Conservation (phyloP, 108 stramenopile species). For the Nitzschia putrida region DNA sequence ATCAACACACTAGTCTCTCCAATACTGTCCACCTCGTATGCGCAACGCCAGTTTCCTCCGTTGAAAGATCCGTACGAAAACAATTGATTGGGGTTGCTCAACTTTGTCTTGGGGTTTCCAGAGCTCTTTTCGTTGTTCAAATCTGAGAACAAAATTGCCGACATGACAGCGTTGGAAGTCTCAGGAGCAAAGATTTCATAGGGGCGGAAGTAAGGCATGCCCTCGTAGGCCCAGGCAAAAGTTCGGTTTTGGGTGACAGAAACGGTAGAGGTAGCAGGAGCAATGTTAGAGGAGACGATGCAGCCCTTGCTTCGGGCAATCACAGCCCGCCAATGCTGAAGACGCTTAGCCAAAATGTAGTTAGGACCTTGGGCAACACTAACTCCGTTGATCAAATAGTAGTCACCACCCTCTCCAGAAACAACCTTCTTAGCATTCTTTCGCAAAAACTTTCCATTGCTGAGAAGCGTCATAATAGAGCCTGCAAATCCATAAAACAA, state of each 20-base stretch:
- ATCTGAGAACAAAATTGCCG: conserved; percentile 91
- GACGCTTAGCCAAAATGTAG: conserved; percentile 95
- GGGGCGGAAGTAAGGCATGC: conserved; percentile 95
- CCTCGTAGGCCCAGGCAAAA: conserved; percentile 98
- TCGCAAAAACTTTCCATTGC: conserved; percentile 66
- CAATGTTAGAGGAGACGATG: conserved; percentile 94
- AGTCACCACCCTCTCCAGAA: conserved; percentile 61
- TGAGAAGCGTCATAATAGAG: conserved; percentile 65
- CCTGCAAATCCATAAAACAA: conserved; percentile 30
- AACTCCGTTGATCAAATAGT: conserved; percentile 83
- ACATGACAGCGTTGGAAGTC: conserved; percentile 97
- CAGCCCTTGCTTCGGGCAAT: conserved; percentile 87
- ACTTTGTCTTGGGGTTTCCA: conserved; percentile 71
- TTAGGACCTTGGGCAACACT: conserved; percentile 98
- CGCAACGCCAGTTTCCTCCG: conserved; percentile 95
- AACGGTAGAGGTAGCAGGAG: conserved; percentile 94
- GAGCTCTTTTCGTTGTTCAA: conserved; percentile 73
- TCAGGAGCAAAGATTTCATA: conserved; percentile 97
- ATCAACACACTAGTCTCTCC: conserved; percentile 92
- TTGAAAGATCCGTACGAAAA: conserved; percentile 94
- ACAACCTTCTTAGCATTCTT: conserved; percentile 79
- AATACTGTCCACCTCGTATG: conserved; percentile 93
- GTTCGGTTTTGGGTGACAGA: conserved; percentile 93
- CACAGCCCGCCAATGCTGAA: conserved; percentile 98
- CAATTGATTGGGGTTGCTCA: conserved; percentile 93